Evolutionary conservation across 2,329 filamentous ascomycete species (phyloP).

Genomic region (Cryphonectria parasitica): DNA sequence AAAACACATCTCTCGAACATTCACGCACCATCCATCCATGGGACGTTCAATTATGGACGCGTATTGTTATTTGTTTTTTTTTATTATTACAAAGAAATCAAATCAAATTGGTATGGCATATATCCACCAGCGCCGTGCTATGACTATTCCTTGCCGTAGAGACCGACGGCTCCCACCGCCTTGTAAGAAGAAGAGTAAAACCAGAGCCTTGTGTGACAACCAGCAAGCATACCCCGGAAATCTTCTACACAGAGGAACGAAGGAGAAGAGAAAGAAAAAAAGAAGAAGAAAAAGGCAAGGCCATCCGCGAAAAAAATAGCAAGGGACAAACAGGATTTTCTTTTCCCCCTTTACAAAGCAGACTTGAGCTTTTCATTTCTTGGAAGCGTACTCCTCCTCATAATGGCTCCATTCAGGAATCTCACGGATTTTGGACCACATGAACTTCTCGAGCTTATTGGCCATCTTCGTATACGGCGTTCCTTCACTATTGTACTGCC

Average conservation of each 20-base stretch:
- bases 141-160: background rate
- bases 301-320: background rate
- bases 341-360: background rate
- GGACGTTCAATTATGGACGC: background rate
- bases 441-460: constrained; percentile 89
- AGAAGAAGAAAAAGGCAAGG: background rate
- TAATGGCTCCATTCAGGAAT: constrained; percentile 88
- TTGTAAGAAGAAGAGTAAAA: background rate
- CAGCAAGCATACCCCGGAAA: background rate
- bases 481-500: constrained; percentile 93
- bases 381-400: constrained; percentile 38
- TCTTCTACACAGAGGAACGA: background rate
- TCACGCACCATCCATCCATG: background rate
- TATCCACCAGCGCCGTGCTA: constrained; percentile 10
- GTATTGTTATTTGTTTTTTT: background rate
- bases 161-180: background rate
- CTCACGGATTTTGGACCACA: constrained; percentile 91
- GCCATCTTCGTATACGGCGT: constrained; percentile 95
- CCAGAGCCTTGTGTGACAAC: background rate
- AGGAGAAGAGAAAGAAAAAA: background rate
- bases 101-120: constrained; percentile 6
- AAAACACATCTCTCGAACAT: too few relatives aligned
- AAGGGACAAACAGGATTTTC: background rate
- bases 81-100: background rate
- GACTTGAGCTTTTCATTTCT: constrained; percentile 6